Base-by-base conservation (phyloP, 345 rosid species). In the Corymbia maculata region DNA sequence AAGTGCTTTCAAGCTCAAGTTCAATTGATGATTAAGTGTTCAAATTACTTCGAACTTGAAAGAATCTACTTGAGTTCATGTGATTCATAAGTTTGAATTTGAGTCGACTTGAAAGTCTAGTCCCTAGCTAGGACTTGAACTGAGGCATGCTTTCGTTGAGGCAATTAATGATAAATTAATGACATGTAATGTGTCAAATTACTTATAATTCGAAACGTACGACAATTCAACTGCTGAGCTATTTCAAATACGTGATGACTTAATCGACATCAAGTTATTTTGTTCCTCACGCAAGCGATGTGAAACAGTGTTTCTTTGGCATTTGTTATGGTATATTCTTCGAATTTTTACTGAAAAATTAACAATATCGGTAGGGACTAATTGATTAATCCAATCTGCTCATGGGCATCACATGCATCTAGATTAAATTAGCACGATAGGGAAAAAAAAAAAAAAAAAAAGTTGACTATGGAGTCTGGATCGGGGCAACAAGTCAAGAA, bases 151-250 rank as follows among this genome's bases (percentile, higher is more conserved):
- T 68, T 68, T 8, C 1, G 11, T 13, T 4, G 3, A 16, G 79
- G 2, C 79, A 15, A 66, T 15, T 2, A 16, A 66, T 30, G 19
- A 30, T 30, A 30, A 2, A 11, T 30, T 68, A 32, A 30, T 30
- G 11, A 68, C 45, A 70, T 1, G 26, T 11, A 12, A 6, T 1
- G 3, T 0, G 4, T 32, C 45, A 5, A 32, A 32, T 16, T 22
- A 68, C 1, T 22, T 1, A 2, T 13, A 16, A 1, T 68, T 32
- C 1, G 5, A 1, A 68, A 32, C 12, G 1, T 5, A 8, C 5
- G 11, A 36, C 26, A 36, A 17, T 36, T 36, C 47, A 70, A 36
- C 2, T 7, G 5, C 9, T 10, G 9, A 30, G 21, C 10, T 14
- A 1, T 30, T 14, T 64, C 36, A 66, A 66, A n/a, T 66, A 30